Base-by-base conservation (phyloP, 192 early-diverging fungal species). In the Backusella liffmaniae region DNA sequence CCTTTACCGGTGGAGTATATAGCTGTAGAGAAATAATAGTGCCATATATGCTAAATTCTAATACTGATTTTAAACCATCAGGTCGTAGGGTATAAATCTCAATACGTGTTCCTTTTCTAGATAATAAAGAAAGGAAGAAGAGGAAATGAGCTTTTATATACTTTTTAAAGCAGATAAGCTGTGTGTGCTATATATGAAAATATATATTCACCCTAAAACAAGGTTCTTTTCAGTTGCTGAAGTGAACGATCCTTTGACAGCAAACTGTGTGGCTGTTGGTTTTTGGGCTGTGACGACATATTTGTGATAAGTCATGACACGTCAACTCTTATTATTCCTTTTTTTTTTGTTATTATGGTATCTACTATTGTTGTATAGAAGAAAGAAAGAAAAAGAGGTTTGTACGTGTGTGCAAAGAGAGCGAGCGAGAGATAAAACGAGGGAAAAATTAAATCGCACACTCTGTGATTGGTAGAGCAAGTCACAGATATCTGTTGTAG, bases 221-320 rank as follows among this genome's bases (percentile, higher is more conserved):
- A 96, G 83, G 80, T 95, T 94, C 36, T 82, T 79, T 65, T 91
- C 90, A 30, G 85, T 67, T 15, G 91, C 88, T 18, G 84, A 80
- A 4, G 89, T 88, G 71, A 96, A 95, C n/a, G 83, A 76, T 16
- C 93, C 94, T 66, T 86, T 88, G 62, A 91, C 85, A 34, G 91
- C 86, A 41, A 85, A 85, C 1, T 83, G 83, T 39, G 96, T 93
- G 5, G 94, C 88, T 70, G 92, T 92, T 46, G 94, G 85, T 86
- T 93, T 94, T 73, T 95, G 90, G 16, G 95, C 96, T 26, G 92
- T 93, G 35, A 93, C 94, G 34, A 94, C 91, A 80, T 95, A 94
- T 62, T 92, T 87, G 76, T 89, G 89, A 35, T 73, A 76, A 56
- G 70, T 74, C 81, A 83, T 83, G 51, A 73, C 67, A 41, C n/a